Evolutionary conservation across 2,329 filamentous ascomycete genomes (phyloP).

Genomic region (Sclerotinia sclerotiorum): DNA sequence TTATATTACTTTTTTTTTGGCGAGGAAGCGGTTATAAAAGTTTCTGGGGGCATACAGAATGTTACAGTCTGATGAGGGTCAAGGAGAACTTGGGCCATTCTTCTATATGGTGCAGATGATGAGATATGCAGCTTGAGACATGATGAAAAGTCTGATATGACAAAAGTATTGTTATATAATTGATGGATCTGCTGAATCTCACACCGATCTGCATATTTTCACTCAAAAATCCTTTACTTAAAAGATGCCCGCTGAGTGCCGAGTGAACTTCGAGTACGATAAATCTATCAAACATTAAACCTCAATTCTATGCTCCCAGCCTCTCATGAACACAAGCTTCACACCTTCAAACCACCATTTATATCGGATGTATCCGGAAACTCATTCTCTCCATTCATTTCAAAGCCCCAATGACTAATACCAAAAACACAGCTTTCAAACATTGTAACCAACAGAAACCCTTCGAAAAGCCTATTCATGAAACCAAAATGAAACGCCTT

Average conservation of each 20-base stretch:
- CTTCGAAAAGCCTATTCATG: too few relatives aligned
- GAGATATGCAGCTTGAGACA: slow-evolving; percentile 44
- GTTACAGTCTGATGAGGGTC: slow-evolving; percentile 43
- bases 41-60: slow-evolving; percentile 32
- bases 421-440: too few relatives aligned
- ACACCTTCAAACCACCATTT: too few relatives aligned
- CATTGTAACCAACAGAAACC: too few relatives aligned
- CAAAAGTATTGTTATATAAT: not conserved
- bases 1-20: slow-evolving; percentile 38
- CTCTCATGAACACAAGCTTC: not conserved
- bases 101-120: slow-evolving; percentile 32
- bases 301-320: not conserved
- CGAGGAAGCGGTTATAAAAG: slow-evolving; percentile 33
- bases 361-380: not conserved
- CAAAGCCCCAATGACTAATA: too few relatives aligned
- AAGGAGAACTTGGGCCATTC: slow-evolving; percentile 42
- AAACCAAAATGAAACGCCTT: too few relatives aligned
- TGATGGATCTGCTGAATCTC: not conserved
- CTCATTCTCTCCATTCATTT: too few relatives aligned
- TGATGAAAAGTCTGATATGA: slow-evolving; percentile 42
- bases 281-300: not conserved
- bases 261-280: not conserved
- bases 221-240: not conserved
- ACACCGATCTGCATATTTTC: not conserved
- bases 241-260: too few relatives aligned